Conservation (phyloP, 345 rosid genomes). For the Sonneratia caseolaris region DNA sequence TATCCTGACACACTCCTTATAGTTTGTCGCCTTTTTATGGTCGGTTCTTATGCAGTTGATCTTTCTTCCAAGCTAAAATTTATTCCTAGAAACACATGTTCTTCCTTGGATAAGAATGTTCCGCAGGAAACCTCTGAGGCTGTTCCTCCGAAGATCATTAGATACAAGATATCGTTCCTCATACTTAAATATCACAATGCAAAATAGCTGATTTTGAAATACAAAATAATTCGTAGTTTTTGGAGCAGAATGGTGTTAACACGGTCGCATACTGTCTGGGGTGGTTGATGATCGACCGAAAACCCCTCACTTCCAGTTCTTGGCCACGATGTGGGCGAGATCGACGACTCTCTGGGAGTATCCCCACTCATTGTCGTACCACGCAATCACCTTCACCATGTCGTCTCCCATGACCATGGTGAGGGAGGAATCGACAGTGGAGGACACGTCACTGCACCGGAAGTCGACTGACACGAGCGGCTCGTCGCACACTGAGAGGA, state of each 20-base stretch:
- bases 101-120: too few species aligned
- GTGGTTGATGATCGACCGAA: background rate
- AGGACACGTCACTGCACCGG: constrained; percentile 84
- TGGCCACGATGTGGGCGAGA: constrained; percentile 86
- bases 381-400: constrained; percentile 96
- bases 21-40: too few species aligned
- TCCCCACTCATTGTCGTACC: constrained; percentile 99
- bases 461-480: constrained; percentile 90
- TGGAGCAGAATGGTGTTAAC: background rate
- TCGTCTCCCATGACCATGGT: constrained; percentile 99
- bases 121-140: background rate
- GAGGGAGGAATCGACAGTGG: constrained; percentile 76
- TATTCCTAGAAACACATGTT: too few species aligned
- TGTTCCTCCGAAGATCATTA: background rate
- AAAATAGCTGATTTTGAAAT: constrained; percentile 15
- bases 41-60: too few species aligned
- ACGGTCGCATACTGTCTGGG: background rate
- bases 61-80: too few species aligned
- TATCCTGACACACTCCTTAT: too few species aligned
- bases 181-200: background rate
- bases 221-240: constrained; percentile 10
- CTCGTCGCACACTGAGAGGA: constrained; percentile 81
- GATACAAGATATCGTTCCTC: background rate
- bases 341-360: constrained; percentile 98
- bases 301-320: constrained; percentile 55